A percentile compares a stretch with the other conserved stretches of the same genome.
Evolutionary conservation across 2,329 filamentous ascomycete genomes (phyloP).

Genomic region (Penicillium vulpinum): DNA sequence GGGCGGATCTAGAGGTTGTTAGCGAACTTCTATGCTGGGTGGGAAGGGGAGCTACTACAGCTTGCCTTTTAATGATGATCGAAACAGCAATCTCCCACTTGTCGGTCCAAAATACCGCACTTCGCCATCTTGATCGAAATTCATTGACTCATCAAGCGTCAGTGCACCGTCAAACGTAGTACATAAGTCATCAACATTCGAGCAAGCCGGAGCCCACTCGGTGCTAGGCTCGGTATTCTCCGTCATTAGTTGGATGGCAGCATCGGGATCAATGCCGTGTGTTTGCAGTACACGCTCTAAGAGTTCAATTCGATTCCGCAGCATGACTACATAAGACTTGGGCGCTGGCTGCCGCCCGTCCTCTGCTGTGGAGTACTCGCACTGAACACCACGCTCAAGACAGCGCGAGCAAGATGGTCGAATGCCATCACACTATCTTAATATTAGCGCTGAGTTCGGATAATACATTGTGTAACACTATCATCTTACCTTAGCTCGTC

Average conservation of each 20-base stretch:
- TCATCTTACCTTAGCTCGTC: conserved; percentile 36
- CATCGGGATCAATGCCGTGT: conserved; percentile 34
- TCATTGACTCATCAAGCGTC: conserved; percentile 38
- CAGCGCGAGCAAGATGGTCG: conserved; percentile 38
- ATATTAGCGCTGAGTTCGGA: not conserved
- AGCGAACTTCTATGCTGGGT: not conserved
- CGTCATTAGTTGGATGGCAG: conserved; percentile 19
- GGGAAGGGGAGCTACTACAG: not conserved
- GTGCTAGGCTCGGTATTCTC: conserved; percentile 1
- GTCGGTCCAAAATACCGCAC: conserved; percentile 40
- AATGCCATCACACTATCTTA: conserved; percentile 34
- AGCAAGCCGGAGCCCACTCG: not conserved
- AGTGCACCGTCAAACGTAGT: conserved; percentile 34
- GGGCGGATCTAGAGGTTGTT: conserved; percentile 9
- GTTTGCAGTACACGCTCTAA: conserved; percentile 33
- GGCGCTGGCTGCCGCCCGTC: conserved; percentile 39
- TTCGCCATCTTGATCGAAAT: conserved; percentile 39
- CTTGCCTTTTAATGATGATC: conserved; percentile 15
- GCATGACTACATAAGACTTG: conserved; percentile 38
- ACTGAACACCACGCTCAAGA: conserved; percentile 29
- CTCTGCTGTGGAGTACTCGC: conserved; percentile 33
- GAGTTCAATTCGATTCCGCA: conserved; percentile 35
- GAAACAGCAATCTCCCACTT: conserved; percentile 39
- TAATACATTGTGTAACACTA: not conserved
- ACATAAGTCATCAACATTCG: conserved; percentile 22